Conservation (phyloP, 805 yeast species). For the Candida insectorum region DNA sequence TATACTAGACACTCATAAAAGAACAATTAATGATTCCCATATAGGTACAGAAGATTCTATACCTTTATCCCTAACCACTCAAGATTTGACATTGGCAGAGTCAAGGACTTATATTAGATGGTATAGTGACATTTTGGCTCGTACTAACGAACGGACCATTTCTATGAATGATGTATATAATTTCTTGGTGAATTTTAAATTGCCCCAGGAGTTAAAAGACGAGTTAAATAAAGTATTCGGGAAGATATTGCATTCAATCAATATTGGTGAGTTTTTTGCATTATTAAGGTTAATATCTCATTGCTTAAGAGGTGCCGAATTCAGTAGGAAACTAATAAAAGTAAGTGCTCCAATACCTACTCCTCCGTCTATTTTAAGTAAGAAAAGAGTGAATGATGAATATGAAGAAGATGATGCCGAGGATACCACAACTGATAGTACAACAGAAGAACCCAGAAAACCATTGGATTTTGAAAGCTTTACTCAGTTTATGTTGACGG, state of each 20-base stretch:
- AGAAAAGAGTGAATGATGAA: conserved; percentile 51
- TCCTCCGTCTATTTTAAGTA: conserved; percentile 74
- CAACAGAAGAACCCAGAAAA: conserved; percentile 10
- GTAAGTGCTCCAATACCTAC: conserved; percentile 64
- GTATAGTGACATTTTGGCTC: conserved; percentile 81
- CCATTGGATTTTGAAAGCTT: conserved; percentile 81
- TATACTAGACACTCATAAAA: too few relatives aligned
- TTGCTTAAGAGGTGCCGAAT: conserved; percentile 51
- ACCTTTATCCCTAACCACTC: conserved; percentile 62
- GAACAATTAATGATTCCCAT: too few relatives aligned
- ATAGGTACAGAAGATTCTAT: conserved; percentile 46
- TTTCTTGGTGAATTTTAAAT: conserved; percentile 74
- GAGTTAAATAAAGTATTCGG: conserved; percentile 51
- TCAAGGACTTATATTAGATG: conserved; percentile 84
- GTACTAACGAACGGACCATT: conserved; percentile 65
- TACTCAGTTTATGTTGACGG: conserved; percentile 79
- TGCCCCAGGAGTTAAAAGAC: conserved; percentile 49
- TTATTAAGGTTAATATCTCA: conserved; percentile 77
- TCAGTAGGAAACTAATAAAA: conserved; percentile 51
- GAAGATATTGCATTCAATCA: conserved; percentile 54
- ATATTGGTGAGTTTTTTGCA: conserved; percentile 90
- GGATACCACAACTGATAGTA: conserved; percentile 1
- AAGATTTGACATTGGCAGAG: conserved; percentile 74
- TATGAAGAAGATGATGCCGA: conserved; percentile 23
- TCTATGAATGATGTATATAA: conserved; percentile 72